A percentile compares a stretch with the other conserved stretches of the same genome.
Evolutionary conservation across 805 yeast species (phyloP).

Genomic region (Yamadazyma sp.): DNA sequence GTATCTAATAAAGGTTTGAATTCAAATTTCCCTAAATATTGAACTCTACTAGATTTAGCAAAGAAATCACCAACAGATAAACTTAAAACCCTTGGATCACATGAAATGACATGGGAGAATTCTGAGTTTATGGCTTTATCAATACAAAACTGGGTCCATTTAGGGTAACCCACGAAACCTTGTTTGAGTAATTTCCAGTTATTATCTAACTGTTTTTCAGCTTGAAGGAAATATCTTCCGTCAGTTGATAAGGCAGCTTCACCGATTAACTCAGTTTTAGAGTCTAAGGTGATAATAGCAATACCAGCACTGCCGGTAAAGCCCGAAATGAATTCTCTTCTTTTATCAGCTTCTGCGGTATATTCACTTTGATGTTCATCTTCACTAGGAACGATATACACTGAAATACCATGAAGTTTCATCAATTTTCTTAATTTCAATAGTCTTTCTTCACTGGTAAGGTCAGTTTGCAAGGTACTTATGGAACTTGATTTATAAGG

Average conservation of each 20-base stretch:
- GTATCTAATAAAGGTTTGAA: constrained; percentile 27
- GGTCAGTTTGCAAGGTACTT: constrained; percentile 1
- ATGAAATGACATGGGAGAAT: constrained; percentile 59
- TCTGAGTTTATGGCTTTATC: constrained; percentile 54
- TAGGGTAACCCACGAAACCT: constrained; percentile 64
- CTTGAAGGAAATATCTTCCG: constrained; percentile 93
- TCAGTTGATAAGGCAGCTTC: constrained; percentile 86
- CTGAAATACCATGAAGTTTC: constrained; percentile 60
- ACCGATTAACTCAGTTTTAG: constrained; percentile 45
- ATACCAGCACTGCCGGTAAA: constrained; percentile 94
- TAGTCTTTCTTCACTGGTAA: constrained; percentile 61
- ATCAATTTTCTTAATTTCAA: constrained; percentile 59
- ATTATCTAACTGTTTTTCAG: constrained; percentile 72
- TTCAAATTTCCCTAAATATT: constrained; percentile 19
- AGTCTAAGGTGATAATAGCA: constrained; percentile 67
- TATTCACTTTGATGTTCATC: constrained; percentile 95
- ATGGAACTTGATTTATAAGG: constrained; percentile 16
- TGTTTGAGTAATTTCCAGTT: constrained; percentile 82
- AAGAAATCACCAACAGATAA: constrained; percentile 44
- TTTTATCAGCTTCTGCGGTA: constrained; percentile 74
- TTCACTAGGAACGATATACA: constrained; percentile 79
- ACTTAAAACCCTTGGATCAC: constrained; percentile 76
- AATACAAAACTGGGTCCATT: constrained; percentile 75
- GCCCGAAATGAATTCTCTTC: constrained; percentile 80
- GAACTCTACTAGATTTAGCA: constrained; percentile 19